A percentile compares a stretch with the other conserved stretches of the same genome.
Conservation (phyloP, 2,329 filamentous ascomycete genomes). For the Aspergillus pseudoviridinutans region DNA sequence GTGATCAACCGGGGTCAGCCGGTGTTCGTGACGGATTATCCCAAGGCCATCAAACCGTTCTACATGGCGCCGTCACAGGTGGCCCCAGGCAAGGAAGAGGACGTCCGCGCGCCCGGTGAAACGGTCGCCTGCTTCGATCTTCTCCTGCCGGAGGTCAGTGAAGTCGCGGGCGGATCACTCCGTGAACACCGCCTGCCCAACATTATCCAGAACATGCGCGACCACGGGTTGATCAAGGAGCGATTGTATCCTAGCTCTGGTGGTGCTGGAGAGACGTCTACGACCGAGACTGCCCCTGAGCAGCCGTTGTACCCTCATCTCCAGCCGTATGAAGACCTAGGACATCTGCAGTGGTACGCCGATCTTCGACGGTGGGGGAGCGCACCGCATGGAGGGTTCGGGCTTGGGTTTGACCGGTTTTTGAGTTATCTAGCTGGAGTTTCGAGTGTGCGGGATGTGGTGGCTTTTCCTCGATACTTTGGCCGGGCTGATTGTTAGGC, state of each 20-base stretch:
- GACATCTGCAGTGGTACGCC: conserved; percentile 76
- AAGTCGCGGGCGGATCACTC: conserved; percentile 84
- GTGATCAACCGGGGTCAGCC: conserved; percentile 62
- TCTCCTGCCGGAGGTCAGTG: conserved; percentile 77
- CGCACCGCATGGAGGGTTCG: conserved; percentile 86
- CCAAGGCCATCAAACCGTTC: conserved; percentile 84
- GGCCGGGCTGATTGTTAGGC: conserved; percentile 50
- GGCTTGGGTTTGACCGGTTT: conserved; percentile 82
- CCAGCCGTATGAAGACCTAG: conserved; percentile 36
- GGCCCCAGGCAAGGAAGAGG: conserved; percentile 5
- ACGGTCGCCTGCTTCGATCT: conserved; percentile 91
- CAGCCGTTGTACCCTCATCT: conserved; percentile 35
- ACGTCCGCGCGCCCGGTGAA: conserved; percentile 12
- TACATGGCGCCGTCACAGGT: conserved; percentile 65
- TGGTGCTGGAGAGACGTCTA: conserved; percentile 4
- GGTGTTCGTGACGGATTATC: conserved; percentile 91
- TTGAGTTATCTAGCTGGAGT: conserved; percentile 79
- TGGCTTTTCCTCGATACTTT: conserved; percentile 73
- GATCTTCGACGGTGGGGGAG: conserved; percentile 88
- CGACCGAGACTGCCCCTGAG: conserved; percentile 14
- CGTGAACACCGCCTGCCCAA: conserved; percentile 73
- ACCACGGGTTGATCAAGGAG: conserved; percentile 56
- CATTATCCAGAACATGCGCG: conserved; percentile 66
- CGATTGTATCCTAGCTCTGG: neutral
- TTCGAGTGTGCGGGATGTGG: conserved; percentile 76